phyloP scores from a whole-genome alignment of 2,329 filamentous ascomycete genomes.

The Scopulariopsis brevicaulis region DNA sequence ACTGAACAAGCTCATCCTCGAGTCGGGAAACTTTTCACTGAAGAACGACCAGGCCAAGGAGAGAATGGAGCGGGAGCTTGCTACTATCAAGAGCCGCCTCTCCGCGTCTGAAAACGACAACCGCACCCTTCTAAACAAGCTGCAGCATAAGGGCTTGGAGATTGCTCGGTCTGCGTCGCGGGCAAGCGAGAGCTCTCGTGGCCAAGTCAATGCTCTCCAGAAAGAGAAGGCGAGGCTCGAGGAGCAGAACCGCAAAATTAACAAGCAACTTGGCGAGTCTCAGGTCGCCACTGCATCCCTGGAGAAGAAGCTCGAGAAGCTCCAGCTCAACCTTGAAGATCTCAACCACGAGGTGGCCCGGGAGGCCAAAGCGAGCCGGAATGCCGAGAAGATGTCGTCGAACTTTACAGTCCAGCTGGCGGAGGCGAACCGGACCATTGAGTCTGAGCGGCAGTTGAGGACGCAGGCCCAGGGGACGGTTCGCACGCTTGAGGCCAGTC shows the following conservation, averaged over 20 bases:
- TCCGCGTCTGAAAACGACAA: conserved; percentile 95
- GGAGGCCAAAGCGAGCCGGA: conserved; percentile 81
- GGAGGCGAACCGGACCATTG: conserved; percentile 79
- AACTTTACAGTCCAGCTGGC: conserved; percentile 72
- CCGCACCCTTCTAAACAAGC: conserved; percentile 84
- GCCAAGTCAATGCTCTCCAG: conserved; percentile 65
- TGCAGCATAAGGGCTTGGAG: conserved; percentile 94
- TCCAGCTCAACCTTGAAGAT: conserved; percentile 80
- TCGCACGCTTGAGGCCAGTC: conserved; percentile 64
- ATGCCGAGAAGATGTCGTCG: conserved; percentile 80
- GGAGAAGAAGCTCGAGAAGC: conserved; percentile 90
- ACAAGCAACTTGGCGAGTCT: conserved; percentile 75
- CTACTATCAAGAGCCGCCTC: conserved; percentile 81
- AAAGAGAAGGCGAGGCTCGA: conserved; percentile 75
- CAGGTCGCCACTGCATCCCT: conserved; percentile 73
- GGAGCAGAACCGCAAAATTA: conserved; percentile 69
- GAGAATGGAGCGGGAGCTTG: conserved; percentile 79
- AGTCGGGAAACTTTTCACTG: conserved; percentile 79
- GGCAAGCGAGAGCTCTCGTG: conserved; percentile 71
- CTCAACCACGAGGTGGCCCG: conserved; percentile 83
- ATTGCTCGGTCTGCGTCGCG: conserved; percentile 84
- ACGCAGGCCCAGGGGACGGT: conserved; percentile 78
- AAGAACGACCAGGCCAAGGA: conserved; percentile 93
- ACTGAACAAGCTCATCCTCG: conserved; percentile 75
- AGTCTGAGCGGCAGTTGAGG: conserved; percentile 79